These are phyloP conservation scores for Aspergillus neotritici DNA, from an alignment of 2,329 filamentous ascomycete genomes.

Conservation along the genomic window DNA sequence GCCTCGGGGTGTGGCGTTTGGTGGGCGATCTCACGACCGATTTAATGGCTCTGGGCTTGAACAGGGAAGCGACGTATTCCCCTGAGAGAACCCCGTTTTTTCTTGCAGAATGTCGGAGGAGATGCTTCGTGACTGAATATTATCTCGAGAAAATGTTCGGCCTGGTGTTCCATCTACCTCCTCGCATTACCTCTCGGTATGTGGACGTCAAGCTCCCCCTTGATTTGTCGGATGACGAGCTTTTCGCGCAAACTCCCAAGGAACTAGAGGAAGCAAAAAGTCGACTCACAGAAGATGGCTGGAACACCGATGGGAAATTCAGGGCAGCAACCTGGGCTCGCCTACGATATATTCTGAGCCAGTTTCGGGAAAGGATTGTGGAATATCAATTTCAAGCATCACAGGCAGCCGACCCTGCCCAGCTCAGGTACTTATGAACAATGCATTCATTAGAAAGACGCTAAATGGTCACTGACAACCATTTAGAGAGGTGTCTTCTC, in stretches of 20 bases:
- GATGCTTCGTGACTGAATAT: conserved; percentile 8
- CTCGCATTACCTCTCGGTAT: conserved; percentile 11
- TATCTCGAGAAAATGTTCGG: conserved; percentile 14
- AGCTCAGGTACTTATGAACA: conserved; percentile 11
- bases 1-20: conserved; percentile 12
- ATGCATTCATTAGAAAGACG: neutral
- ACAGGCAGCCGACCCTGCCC: conserved; percentile 3
- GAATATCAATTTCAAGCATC: conserved; percentile 12
- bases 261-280: conserved; percentile 1
- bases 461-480: neutral
- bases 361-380: conserved; percentile 11
- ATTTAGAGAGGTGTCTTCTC: conserved; percentile 8
- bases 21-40: conserved; percentile 14
- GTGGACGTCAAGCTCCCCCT: conserved; percentile 12
- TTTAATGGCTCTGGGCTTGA: conserved; percentile 12
- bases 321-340: conserved; percentile 12
- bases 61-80: conserved; percentile 14
- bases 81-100: conserved; percentile 9
- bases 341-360: conserved; percentile 10
- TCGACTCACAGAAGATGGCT: conserved; percentile 8
- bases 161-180: conserved; percentile 12
- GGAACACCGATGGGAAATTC: conserved; percentile 10
- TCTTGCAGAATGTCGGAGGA: conserved; percentile 11
- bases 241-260: conserved; percentile 5
- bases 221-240: conserved; percentile 10